These are phyloP conservation scores for Scedosporium boydii DNA, from an alignment of 2,329 filamentous ascomycete species.

Conservation along the genomic window DNA sequence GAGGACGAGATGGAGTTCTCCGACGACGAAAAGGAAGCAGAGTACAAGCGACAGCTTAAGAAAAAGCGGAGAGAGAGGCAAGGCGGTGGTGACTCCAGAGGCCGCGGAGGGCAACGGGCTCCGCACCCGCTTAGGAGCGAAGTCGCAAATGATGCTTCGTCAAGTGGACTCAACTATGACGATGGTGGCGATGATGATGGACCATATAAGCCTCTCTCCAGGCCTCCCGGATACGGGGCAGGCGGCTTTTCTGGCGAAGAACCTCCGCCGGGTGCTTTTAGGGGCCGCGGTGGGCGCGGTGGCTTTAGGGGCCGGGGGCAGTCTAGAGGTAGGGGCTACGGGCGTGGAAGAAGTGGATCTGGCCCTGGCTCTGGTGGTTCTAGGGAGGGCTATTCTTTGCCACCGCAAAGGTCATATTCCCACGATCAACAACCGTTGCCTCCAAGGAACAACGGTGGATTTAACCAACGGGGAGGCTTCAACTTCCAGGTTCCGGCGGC, in stretches of 20 bases:
- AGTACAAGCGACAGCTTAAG: conserved; percentile 63
- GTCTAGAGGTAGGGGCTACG: conserved; percentile 27
- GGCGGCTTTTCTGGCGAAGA: conserved; percentile 37
- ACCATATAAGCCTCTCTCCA: conserved; percentile 60
- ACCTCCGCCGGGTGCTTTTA: conserved; percentile 19
- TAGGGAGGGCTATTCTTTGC: conserved; percentile 33
- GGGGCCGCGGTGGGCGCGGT: conserved; percentile 31
- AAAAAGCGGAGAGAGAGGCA: conserved; percentile 47
- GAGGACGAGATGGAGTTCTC: conserved; percentile 91
- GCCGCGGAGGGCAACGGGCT: conserved; percentile 17
- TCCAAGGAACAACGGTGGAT: conserved; percentile 15
- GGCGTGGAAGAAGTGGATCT: conserved; percentile 19
- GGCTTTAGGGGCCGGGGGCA: conserved; percentile 31
- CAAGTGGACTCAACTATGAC: conserved; percentile 52
- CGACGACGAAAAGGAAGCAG: conserved; percentile 88
- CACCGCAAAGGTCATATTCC: conserved; percentile 20
- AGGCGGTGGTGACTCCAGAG: conserved; percentile 19
- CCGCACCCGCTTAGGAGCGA: conserved; percentile 32
- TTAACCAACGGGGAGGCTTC: conserved; percentile 19
- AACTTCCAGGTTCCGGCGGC: conserved; percentile 33
- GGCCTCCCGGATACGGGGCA: conserved; percentile 48
- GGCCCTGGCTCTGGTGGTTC: conserved; percentile 7
- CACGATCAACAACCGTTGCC: conserved; percentile 10
- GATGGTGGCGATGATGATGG: conserved; percentile 50
- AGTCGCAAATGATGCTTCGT: conserved; percentile 22